phyloP scores from a whole-genome alignment of 345 rosid genomes.

The Lumnitzera racemosa region DNA sequence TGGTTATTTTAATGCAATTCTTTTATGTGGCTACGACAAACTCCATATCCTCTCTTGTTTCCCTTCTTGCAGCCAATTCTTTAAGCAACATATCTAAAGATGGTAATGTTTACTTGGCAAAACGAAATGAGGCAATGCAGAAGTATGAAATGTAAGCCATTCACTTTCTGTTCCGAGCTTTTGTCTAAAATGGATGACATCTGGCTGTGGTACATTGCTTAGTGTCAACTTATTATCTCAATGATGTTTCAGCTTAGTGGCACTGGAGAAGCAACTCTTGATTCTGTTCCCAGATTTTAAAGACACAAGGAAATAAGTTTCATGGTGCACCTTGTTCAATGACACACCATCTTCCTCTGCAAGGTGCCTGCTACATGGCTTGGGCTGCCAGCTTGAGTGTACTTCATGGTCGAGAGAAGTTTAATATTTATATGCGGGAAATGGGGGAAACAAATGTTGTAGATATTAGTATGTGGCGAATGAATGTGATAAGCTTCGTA shows the following conservation, averaged over 20 bases:
- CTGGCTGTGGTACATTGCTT: background rate
- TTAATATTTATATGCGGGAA: too few relatives aligned
- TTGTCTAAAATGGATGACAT: background rate
- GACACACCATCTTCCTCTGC: too few relatives aligned
- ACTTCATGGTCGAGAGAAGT: too few relatives aligned
- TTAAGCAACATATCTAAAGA: constrained; percentile 71
- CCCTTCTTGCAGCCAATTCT: constrained; percentile 43
- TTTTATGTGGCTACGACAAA: background rate
- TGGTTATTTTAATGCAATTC: too few relatives aligned
- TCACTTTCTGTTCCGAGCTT: background rate
- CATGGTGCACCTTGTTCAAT: background rate
- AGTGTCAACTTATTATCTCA: constrained; percentile 5
- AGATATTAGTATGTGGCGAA: too few relatives aligned
- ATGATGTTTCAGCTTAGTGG: constrained; percentile 49
- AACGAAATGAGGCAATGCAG: constrained; percentile 64
- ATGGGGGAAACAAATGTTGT: too few relatives aligned
- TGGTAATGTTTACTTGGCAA: constrained; percentile 59
- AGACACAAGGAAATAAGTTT: constrained; percentile 2
- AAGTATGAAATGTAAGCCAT: constrained; percentile 75
- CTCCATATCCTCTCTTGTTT: background rate
- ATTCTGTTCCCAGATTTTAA: constrained; percentile 46
- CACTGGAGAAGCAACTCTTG: constrained; percentile 71
- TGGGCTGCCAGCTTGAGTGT: too few relatives aligned
- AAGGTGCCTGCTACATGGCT: too few relatives aligned
- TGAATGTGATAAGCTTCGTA: too few relatives aligned